phyloP scores from a whole-genome alignment of 345 rosid species.

The Hevea brasiliensis region DNA sequence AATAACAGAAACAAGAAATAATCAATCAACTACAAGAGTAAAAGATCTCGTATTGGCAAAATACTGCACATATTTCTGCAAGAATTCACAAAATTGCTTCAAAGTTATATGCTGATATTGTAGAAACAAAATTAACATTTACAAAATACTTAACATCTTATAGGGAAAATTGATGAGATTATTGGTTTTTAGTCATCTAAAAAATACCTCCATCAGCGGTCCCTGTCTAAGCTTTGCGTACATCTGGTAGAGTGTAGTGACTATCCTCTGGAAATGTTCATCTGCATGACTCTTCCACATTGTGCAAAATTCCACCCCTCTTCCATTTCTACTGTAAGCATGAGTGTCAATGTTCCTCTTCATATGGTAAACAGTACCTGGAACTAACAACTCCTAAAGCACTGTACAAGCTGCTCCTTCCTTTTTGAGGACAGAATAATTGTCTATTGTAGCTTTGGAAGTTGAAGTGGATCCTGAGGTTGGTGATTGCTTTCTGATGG shows the following conservation, averaged over 20 bases:
- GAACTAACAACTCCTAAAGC: slow-evolving; percentile 73
- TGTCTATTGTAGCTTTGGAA: slow-evolving; percentile 24
- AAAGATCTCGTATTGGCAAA: too few species aligned
- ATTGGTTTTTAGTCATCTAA: slow-evolving; percentile 5
- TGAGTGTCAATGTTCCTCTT: slow-evolving; percentile 52
- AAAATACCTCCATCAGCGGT: slow-evolving; percentile 49
- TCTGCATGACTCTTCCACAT: slow-evolving; percentile 80
- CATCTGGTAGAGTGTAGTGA: slow-evolving; percentile 79
- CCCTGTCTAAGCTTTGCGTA: slow-evolving; percentile 69
- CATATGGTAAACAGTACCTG: slow-evolving; percentile 72
- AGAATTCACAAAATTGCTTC: neutral
- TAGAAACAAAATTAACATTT: slow-evolving; percentile 1
- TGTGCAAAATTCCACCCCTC: slow-evolving; percentile 53
- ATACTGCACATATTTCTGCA: neutral
- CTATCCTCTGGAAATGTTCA: slow-evolving; percentile 83
- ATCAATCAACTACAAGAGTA: too few species aligned
- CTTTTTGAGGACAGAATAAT: slow-evolving; percentile 12
- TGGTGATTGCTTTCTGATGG: slow-evolving; percentile 22
- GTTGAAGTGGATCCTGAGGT: slow-evolving; percentile 19
- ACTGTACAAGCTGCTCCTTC: slow-evolving; percentile 20
- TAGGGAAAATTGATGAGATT: neutral
- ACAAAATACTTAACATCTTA: neutral
- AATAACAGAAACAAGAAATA: too few species aligned
- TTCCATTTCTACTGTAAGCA: slow-evolving; percentile 12
- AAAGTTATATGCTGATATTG: neutral